Percentiles rank a stretch among this genome's conserved stretches.
These are phyloP conservation scores for Entomortierella chlamydospora DNA, from an alignment of 192 early-diverging fungal genomes.

Conservation along the genomic window DNA sequence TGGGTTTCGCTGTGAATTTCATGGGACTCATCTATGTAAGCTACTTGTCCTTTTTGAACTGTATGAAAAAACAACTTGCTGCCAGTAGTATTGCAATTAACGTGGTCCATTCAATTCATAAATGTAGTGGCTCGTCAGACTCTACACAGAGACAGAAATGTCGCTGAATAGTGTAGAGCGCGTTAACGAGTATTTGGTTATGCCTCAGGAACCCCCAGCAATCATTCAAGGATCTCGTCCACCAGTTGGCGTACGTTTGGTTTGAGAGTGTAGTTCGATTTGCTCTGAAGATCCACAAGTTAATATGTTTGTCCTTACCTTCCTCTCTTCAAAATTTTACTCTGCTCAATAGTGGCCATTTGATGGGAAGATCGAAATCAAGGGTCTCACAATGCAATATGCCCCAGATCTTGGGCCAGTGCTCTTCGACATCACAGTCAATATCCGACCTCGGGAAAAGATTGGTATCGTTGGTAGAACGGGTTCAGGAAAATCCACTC, in stretches of 20 bases:
- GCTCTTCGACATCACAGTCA: conserved; percentile 77
- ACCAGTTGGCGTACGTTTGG: conserved; percentile 63
- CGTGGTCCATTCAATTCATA: too few relatives aligned
- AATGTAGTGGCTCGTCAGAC: conserved; percentile 56
- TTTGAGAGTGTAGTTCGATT: too few relatives aligned
- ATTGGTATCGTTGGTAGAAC: conserved; percentile 96
- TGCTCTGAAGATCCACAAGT: too few relatives aligned
- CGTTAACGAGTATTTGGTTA: conserved; percentile 80
- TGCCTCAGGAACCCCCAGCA: conserved; percentile 82
- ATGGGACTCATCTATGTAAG: conserved; percentile 59
- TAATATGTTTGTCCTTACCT: not conserved
- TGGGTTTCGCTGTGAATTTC: conserved; percentile 86
- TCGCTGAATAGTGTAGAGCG: conserved; percentile 89
- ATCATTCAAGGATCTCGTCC: conserved; percentile 61
- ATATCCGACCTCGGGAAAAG: conserved; percentile 73
- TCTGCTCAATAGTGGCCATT: conserved; percentile 71
- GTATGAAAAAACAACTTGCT: too few relatives aligned
- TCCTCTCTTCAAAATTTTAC: not conserved
- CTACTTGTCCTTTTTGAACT: not conserved
- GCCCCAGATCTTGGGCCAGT: conserved; percentile 76
- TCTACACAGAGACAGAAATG: conserved; percentile 84
- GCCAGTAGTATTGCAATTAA: too few relatives aligned
- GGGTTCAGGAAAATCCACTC: conserved; percentile 88
- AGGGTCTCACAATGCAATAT: conserved; percentile 82
- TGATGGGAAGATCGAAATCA: conserved; percentile 77